Percentiles rank a stretch among this genome's conserved stretches.
These are phyloP conservation scores for Phytopythium vexans DNA, from an alignment of 352 stramenopile genomes.

Conservation along the genomic window DNA sequence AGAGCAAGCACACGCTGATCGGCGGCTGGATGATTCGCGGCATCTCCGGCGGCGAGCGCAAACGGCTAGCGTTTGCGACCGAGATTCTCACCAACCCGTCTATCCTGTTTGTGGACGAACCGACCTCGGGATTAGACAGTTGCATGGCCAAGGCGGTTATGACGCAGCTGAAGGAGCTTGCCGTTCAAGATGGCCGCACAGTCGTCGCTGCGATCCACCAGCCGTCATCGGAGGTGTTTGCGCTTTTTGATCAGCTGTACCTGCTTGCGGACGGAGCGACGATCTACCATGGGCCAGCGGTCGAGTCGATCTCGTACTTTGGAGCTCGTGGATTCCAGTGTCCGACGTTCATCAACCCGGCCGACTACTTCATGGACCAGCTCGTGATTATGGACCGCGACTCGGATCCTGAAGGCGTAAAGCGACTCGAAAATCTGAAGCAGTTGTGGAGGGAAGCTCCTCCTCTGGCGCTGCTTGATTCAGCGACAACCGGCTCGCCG, in stretches of 20 bases:
- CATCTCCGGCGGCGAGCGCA: conserved; percentile 77
- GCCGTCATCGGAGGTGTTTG: conserved; percentile 59
- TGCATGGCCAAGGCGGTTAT: conserved; percentile 57
- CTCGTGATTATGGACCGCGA: conserved; percentile 45
- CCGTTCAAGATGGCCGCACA: conserved; percentile 66
- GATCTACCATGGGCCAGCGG: conserved; percentile 36
- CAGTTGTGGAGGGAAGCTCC: conserved; percentile 4
- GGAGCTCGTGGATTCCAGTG: conserved; percentile 25
- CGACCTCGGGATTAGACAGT: conserved; percentile 52
- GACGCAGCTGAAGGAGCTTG: conserved; percentile 51
- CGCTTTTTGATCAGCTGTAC: conserved; percentile 38
- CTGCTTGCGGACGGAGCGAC: conserved; percentile 38
- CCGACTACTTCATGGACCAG: conserved; percentile 53
- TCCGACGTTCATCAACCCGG: conserved; percentile 45
- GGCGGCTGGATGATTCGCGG: conserved; percentile 45
- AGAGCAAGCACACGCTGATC: conserved; percentile 49
- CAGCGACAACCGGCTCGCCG: background rate
- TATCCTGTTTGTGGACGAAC: conserved; percentile 81
- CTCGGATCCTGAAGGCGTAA: conserved; percentile 21
- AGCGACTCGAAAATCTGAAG: conserved; percentile 10
- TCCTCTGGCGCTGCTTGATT: background rate
- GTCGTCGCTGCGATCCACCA: conserved; percentile 85
- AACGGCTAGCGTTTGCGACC: conserved; percentile 73
- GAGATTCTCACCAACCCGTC: conserved; percentile 73
- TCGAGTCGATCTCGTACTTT: conserved; percentile 38